Conservation (phyloP, 169 alveolate genomes). For the Babesia ovata region DNA sequence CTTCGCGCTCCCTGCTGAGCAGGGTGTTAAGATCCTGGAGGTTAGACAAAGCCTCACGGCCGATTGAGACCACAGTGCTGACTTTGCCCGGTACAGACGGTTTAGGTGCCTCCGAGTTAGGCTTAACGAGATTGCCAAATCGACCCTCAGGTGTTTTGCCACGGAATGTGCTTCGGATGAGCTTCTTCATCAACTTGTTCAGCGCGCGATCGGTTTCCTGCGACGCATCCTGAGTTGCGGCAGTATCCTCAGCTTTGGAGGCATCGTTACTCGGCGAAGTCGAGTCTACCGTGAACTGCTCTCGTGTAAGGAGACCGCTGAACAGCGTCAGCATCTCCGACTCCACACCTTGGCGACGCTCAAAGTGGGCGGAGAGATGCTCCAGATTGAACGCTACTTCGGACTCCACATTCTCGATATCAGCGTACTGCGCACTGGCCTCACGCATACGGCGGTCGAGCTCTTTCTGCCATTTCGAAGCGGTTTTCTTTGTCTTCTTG, state of each 20-base stretch:
- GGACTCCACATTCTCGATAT: conserved; percentile 38
- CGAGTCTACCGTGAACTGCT: conserved; percentile 32
- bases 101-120: conserved; percentile 7
- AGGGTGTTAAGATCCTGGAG: conserved; percentile 60
- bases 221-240: background rate
- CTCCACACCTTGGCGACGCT: conserved; percentile 56
- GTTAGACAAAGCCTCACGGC: conserved; percentile 46
- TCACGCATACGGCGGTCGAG: conserved; percentile 56
- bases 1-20: conserved; percentile 57
- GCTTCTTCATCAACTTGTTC: conserved; percentile 50
- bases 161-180: conserved; percentile 59
- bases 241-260: background rate
- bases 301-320: conserved; percentile 53
- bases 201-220: conserved; percentile 21
- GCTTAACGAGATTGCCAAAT: conserved; percentile 36
- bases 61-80: conserved; percentile 29
- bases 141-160: conserved; percentile 62
- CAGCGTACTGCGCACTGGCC: conserved; percentile 35
- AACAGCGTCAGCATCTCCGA: conserved; percentile 59
- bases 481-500: conserved; percentile 27
- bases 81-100: conserved; percentile 1
- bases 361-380: conserved; percentile 33
- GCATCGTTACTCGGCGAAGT: background rate
- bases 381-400: conserved; percentile 25
- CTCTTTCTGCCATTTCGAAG: conserved; percentile 51